Evolutionary conservation across 1,139 yeast species (phyloP), one percentile per base, ranked within the genome.

Genomic region (Scheffersomyces stambukii): DNA sequence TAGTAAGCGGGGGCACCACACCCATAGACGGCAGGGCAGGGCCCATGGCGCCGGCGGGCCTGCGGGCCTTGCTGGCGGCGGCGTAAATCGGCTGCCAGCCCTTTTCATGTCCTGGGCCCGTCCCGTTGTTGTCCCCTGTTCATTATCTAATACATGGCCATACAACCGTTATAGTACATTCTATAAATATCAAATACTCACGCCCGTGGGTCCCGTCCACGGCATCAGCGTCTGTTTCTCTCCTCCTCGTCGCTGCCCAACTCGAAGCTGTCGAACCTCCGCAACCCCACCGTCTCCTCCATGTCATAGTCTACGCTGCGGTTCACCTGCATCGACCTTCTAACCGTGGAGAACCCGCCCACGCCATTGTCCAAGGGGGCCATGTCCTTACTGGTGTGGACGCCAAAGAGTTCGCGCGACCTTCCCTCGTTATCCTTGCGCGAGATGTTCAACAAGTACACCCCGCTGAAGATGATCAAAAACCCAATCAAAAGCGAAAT

Each of bases 401-500:
- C 54, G 55, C 86, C 60, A 69, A 71, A 43, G 67, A 83, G 48
- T 68, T 80, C 64, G 61, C 80, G 67, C 30, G 64, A 48, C 33
- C 64, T 64, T 25, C 72, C 75, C 27, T 73, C 75, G 32, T 75
- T 71, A 31, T 73, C 80, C 43, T 81, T 76, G 48, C 94, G 71
- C 3, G 93, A 75, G 28, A 86, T 75, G 56, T 88, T 88, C 48
- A 86, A 70, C 35, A 86, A 65, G 49, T 81, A 86, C 13, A 86
- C 96, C 17, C 96, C 96, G 35, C 86, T 73, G 57, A 86, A 88
- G 35, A 88, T 86, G 48, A 85, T 83, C 41, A 85, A 68, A 55
- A 86, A 86, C 16, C 96, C 96, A 48, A 88, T 81, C 36, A 86
- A 69, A 36, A 86, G 67, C n/a, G 95, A 85, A 29, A 86, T 79